A percentile compares a stretch with the other conserved stretches of the same genome.
Evolutionary conservation across 1,284 basidiomycete genomes (phyloP).

Genomic region (Porodaedalea pini): DNA sequence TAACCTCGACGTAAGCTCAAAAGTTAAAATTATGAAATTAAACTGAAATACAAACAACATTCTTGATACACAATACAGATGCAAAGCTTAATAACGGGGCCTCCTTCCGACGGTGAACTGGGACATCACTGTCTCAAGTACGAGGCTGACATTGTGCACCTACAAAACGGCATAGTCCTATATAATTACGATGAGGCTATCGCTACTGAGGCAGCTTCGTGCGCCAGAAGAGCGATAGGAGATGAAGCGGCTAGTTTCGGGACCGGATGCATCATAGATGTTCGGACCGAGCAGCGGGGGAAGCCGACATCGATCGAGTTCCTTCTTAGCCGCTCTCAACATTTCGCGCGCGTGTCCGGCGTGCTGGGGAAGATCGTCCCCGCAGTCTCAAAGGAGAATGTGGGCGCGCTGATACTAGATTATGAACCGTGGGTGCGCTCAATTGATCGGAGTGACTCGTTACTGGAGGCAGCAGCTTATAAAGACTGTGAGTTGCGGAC

Average conservation of each 20-base stretch:
- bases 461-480: slow-evolving; percentile 32
- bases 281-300: slow-evolving; percentile 16
- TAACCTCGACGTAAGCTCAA: slow-evolving; percentile 17
- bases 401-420: slow-evolving; percentile 54
- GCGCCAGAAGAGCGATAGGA: neutral
- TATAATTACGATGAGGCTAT: slow-evolving; percentile 17
- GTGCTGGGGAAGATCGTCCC: slow-evolving; percentile 42
- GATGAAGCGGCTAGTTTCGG: neutral
- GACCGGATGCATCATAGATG: neutral
- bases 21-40: neutral
- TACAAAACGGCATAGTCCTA: slow-evolving; percentile 16
- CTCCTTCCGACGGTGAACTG: slow-evolving; percentile 12
- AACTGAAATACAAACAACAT: slow-evolving; percentile 21
- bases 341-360: slow-evolving; percentile 30
- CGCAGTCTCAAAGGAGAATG: slow-evolving; percentile 37
- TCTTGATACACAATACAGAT: slow-evolving; percentile 8
- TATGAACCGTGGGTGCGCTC: slow-evolving; percentile 67
- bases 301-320: slow-evolving; percentile 16
- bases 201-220: slow-evolving; percentile 1
- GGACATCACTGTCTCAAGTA: slow-evolving; percentile 10
- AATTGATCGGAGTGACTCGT: slow-evolving; percentile 51
- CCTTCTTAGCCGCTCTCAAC: slow-evolving; percentile 41
- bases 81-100: neutral
- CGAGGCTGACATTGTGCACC: slow-evolving; percentile 6
- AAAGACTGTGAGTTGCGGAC: slow-evolving; percentile 28